Evolutionary conservation across 768 basidiomycete genomes (phyloP).

Genomic region (Pleurotus tuber-regium): DNA sequence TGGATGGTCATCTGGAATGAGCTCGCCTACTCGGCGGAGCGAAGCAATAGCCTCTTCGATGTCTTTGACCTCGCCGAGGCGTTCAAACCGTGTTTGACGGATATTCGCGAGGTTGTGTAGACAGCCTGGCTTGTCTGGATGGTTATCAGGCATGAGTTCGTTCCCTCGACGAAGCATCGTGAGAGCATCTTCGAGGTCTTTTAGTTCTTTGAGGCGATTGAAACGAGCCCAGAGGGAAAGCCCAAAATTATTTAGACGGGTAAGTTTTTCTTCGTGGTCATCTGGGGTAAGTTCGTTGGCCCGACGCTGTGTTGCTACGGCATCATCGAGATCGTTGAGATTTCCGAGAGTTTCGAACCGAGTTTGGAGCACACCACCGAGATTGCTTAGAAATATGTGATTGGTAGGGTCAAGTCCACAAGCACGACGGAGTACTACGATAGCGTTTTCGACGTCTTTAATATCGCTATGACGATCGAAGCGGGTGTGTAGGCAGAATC

Average conservation of each 20-base stretch:
- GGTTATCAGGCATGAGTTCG: background rate
- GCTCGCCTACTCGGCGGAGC: background rate
- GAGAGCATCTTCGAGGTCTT: background rate
- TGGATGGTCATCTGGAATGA: background rate
- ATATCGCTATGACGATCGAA: background rate
- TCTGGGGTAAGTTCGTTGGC: background rate
- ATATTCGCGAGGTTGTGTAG: background rate
- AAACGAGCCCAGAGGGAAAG: background rate
- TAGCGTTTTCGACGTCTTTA: background rate
- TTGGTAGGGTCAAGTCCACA: background rate
- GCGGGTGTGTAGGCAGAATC: background rate
- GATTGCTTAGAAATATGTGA: background rate
- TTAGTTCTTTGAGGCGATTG: background rate
- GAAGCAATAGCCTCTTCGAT: background rate
- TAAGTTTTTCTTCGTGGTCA: background rate
- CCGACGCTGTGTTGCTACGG: background rate
- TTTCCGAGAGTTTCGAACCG: background rate
- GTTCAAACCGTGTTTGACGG: background rate
- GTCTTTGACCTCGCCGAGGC: background rate
- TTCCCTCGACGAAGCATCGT: background rate
- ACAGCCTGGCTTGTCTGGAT: background rate
- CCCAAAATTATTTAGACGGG: background rate
- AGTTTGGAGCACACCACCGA: background rate
- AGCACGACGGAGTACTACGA: background rate
- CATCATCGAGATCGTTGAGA: background rate